Percentiles rank a stretch among this genome's conserved stretches.
Conservation (phyloP, 2,329 filamentous ascomycete species). For the Xylariaceae sp. region DNA sequence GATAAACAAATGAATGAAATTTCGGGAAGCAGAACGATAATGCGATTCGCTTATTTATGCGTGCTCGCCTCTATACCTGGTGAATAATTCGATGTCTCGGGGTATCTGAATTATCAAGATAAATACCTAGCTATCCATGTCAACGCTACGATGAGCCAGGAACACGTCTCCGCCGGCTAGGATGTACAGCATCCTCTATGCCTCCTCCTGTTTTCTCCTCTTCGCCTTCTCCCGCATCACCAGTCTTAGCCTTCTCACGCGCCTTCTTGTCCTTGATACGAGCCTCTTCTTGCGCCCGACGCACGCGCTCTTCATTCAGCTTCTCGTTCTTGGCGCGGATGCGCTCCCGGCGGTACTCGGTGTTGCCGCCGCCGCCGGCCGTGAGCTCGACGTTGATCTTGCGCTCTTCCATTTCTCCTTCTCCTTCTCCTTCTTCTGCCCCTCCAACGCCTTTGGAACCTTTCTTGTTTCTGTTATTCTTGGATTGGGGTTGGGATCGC, state of each 20-base stretch:
- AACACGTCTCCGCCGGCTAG: slow-evolving; percentile 42
- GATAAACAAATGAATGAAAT: no score
- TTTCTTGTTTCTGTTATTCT: not conserved
- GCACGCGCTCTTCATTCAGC: slow-evolving; percentile 62
- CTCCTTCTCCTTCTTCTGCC: not conserved
- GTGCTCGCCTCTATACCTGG: no score
- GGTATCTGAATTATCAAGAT: no score
- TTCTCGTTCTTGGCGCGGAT: slow-evolving; percentile 84
- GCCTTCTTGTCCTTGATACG: slow-evolving; percentile 38
- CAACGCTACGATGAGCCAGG: slow-evolving; percentile 15
- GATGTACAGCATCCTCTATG: slow-evolving; percentile 41
- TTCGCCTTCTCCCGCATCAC: slow-evolving; percentile 27
- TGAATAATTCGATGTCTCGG: no score
- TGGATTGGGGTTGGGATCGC: not conserved
- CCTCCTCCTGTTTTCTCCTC: slow-evolving; percentile 25
- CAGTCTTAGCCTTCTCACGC: slow-evolving; percentile 25
- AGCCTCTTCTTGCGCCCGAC: slow-evolving; percentile 43
- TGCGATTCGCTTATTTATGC: no score
- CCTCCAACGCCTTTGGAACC: not conserved
- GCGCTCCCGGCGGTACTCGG: slow-evolving; percentile 65
- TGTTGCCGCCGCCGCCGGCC: slow-evolving; percentile 84
- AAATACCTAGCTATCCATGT: no score
- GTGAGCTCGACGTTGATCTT: slow-evolving; percentile 93
- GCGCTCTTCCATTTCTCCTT: slow-evolving; percentile 40
- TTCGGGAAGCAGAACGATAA: no score